Conservation (phyloP, 306 rosid genomes). For the Cucumis sativus region Cucumber_9930_V3 NC_026660.2:9245501-9246000, state of each 20-base stretch:
- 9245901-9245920: background rate
- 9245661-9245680: background rate
- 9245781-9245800: background rate
- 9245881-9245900: background rate
- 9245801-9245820: background rate
- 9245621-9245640: background rate
- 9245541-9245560: slow-evolving; percentile 21
- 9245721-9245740: background rate
- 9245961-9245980: no score
- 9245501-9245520: slow-evolving; percentile 65
- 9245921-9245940: background rate
- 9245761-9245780: background rate
- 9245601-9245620: background rate
- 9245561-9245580: slow-evolving; percentile 20
- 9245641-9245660: background rate
- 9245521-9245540: slow-evolving; percentile 32
- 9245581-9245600: slow-evolving; percentile 21
- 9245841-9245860: background rate
- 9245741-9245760: background rate
- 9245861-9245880: background rate
- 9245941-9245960: no score
- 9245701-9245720: background rate
- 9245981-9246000: background rate
- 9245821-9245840: background rate
- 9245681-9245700: background rate